Conservation (phyloP, 1,139 yeast genomes). For the Nematodospora anomalae region DNA sequence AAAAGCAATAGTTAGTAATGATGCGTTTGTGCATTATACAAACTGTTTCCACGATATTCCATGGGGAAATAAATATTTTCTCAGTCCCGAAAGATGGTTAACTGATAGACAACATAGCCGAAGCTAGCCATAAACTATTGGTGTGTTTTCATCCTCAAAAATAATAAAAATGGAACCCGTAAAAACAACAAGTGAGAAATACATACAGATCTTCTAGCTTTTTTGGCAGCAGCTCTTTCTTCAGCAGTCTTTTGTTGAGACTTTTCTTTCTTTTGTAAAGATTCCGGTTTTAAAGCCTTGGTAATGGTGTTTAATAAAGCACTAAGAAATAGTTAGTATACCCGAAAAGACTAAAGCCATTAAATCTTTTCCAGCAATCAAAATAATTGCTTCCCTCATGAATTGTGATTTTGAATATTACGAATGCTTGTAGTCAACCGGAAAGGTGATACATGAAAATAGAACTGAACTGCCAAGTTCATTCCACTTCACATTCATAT, state of each 20-base stretch:
- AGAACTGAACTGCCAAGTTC: conserved; percentile 51
- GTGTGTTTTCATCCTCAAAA: conserved; percentile 65
- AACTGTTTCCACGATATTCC: neutral
- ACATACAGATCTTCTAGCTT: conserved; percentile 89
- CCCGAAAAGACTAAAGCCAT: conserved; percentile 4
- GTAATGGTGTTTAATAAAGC: conserved; percentile 27
- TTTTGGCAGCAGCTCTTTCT: conserved; percentile 85
- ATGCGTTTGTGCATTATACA: neutral
- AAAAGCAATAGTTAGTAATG: conserved; percentile 37
- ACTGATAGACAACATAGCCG: conserved; percentile 90
- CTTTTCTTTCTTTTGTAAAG: conserved; percentile 93
- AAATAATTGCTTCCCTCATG: conserved; percentile 19
- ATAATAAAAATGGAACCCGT: conserved; percentile 13
- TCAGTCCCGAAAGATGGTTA: conserved; percentile 99
- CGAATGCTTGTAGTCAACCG: conserved; percentile 22
- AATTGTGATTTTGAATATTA: conserved; percentile 12
- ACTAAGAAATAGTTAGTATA: conserved; percentile 41
- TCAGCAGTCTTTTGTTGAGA: conserved; percentile 85
- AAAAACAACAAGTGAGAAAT: conserved; percentile 18
- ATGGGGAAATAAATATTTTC: conserved; percentile 19
- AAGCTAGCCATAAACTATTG: conserved; percentile 73
- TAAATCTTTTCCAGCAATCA: conserved; percentile 9
- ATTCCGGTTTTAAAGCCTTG: conserved; percentile 66
- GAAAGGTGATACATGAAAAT: conserved; percentile 28
- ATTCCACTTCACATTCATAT: conserved; percentile 37